Base-by-base conservation (phyloP, 2,329 filamentous ascomycete species). In the Aschersonia sp. region DNA sequence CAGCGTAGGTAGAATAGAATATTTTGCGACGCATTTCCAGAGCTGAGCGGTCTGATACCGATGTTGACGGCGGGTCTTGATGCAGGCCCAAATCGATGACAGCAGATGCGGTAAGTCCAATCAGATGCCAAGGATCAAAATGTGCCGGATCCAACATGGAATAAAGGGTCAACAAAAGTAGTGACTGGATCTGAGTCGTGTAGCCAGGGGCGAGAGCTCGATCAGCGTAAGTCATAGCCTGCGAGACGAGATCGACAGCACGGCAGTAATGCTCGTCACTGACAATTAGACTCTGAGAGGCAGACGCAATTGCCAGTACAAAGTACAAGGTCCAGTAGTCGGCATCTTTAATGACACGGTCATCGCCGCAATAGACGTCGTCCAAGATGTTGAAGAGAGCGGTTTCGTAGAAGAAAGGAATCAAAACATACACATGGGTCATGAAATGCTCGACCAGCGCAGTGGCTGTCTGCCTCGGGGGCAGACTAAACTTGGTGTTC, bases 41-140 rank as follows among this genome's bases (percentile, higher is more conserved):
- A 44, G 80, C 78, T 3, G 77, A 69, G 54, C 80, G 82, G 49
- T 87, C 80, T 9, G 82, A 74, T 31, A 79, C 68, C 12, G 84
- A 75, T 52, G 84, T 81, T 49, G 77, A 73, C 1, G 85, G 83
- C 3, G 89, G 88, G 55, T 97, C 91, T 65, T 96, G 91, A 63
- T 97, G 92, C 50, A 94, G 81, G 5, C 92, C 92, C 31, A 96
- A 69, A 65, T 98, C 92, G 29, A 96, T 77, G 59, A 91, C 81
- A 5, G 89, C 86, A 50, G 91, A 80, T 41, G 86, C 86, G 5
- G 91, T 89, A 61, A 92, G 89, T 5, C 91, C 92, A 48, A 96
- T 85, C 52, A 96, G 67, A 53, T 92, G 89, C 89, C 92, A 97
- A 56, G 84, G 88, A 58, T 95, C 89, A 58, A 95, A 96, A 59